phyloP scores from a whole-genome alignment of 331 rosid species.

The Dryas integrifolia region DNA sequence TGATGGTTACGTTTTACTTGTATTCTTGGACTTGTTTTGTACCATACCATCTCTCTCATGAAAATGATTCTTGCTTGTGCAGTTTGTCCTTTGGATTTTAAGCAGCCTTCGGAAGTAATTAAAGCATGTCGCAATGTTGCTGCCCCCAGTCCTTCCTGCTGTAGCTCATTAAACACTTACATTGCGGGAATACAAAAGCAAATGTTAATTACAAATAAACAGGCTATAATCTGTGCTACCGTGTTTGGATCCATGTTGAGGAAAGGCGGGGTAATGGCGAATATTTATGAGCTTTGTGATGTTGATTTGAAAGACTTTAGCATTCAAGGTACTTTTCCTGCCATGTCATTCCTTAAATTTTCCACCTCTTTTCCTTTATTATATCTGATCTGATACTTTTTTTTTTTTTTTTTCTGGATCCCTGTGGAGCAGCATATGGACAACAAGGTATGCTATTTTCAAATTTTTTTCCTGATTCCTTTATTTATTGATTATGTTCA shows the following conservation, averaged over 20 bases:
- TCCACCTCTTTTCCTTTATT: slow-evolving; percentile 12
- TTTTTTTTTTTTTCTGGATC: slow-evolving; percentile 29
- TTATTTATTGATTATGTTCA: not conserved
- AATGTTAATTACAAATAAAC: slow-evolving; percentile 92
- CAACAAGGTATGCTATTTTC: slow-evolving; percentile 60
- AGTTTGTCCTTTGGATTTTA: slow-evolving; percentile 92
- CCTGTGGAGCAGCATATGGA: slow-evolving; percentile 59
- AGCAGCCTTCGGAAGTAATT: slow-evolving; percentile 78
- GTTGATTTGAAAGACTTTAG: slow-evolving; percentile 98
- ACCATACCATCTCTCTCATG: slow-evolving; percentile 1
- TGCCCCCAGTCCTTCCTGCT: slow-evolving; percentile 91
- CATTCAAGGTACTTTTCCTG: slow-evolving; percentile 63
- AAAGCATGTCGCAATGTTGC: slow-evolving; percentile 74
- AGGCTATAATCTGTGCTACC: slow-evolving; percentile 92
- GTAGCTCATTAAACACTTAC: slow-evolving; percentile 79
- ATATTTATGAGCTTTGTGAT: slow-evolving; percentile 89
- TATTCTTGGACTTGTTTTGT: not conserved
- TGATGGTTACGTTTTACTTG: not conserved
- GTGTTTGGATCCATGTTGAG: slow-evolving; percentile 89
- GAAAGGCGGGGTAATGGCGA: slow-evolving; percentile 80
- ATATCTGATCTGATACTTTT: slow-evolving; percentile 28
- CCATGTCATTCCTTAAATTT: slow-evolving; percentile 19
- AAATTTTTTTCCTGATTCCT: not conserved
- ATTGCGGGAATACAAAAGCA: slow-evolving; percentile 84
- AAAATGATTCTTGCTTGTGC: slow-evolving; percentile 39